Percentiles rank a stretch among this genome's conserved stretches.
These are phyloP conservation scores for Begonia peltatifolia DNA, from an alignment of 306 rosid genomes.

Conservation along the genomic window DNA sequence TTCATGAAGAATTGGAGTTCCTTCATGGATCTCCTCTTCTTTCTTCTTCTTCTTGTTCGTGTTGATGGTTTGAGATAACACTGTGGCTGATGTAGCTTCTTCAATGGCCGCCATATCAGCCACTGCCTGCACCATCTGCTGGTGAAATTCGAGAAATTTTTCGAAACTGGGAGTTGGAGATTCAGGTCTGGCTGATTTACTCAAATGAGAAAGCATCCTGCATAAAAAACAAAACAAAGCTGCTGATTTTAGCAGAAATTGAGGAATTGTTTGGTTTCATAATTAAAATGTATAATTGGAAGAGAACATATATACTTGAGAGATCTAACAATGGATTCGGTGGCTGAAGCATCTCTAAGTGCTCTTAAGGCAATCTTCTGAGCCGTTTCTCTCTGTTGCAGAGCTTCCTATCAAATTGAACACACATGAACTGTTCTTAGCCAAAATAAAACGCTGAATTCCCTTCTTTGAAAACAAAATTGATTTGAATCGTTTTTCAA, in stretches of 20 bases:
- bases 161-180: slow-evolving; percentile 66
- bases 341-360: slow-evolving; percentile 77
- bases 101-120: slow-evolving; percentile 66
- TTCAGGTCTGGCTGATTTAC: slow-evolving; percentile 54
- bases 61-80: slow-evolving; percentile 9
- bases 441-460: no score
- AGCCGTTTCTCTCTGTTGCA: slow-evolving; percentile 77
- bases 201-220: slow-evolving; percentile 69
- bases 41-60: no score
- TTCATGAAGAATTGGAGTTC: slow-evolving; percentile 27
- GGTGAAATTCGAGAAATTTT: slow-evolving; percentile 67
- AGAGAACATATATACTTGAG: slow-evolving; percentile 38
- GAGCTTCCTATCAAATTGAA: slow-evolving; percentile 49
- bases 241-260: no score
- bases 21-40: slow-evolving; percentile 1
- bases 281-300: no score
- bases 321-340: slow-evolving; percentile 62
- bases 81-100: slow-evolving; percentile 72
- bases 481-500: no score
- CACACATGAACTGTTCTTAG: no score
- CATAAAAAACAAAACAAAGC: not conserved
- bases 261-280: no score
- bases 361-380: slow-evolving; percentile 90
- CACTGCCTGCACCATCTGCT: slow-evolving; percentile 59
- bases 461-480: no score